phyloP scores from a whole-genome alignment of 768 basidiomycete species.

The Hericium coralloides region DNA sequence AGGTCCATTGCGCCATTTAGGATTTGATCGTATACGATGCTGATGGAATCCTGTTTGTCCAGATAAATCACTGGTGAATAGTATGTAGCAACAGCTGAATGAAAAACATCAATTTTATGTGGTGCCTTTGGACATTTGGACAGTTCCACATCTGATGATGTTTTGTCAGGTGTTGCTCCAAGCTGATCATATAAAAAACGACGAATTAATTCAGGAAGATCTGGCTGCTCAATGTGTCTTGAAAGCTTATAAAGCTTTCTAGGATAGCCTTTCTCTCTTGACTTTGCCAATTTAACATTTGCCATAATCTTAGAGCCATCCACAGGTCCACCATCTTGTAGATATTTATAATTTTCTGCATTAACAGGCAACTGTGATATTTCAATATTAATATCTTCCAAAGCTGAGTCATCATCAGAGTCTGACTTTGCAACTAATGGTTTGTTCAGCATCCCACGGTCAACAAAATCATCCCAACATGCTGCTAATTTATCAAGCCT shows the following conservation, averaged over 20 bases:
- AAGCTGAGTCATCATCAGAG: background rate
- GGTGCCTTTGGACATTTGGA: background rate
- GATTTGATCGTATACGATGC: slow-evolving; percentile 16
- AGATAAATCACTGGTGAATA: slow-evolving; percentile 22
- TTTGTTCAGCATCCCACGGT: background rate
- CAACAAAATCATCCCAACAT: background rate
- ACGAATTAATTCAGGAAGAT: background rate
- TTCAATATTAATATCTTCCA: background rate
- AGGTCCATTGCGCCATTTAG: slow-evolving; percentile 14
- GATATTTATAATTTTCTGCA: background rate
- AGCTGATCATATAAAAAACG: slow-evolving; percentile 12
- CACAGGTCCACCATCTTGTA: no score
- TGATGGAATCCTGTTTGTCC: slow-evolving; percentile 21
- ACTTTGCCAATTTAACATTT: background rate
- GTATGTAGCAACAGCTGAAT: slow-evolving; percentile 18
- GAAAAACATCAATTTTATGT: slow-evolving; percentile 10
- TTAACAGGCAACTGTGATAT: background rate
- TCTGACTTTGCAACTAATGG: background rate
- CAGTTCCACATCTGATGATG: background rate
- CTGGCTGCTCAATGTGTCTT: background rate
- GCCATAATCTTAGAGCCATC: background rate
- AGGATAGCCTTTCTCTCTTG: slow-evolving; percentile 4
- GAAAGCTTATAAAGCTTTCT: background rate
- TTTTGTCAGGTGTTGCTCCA: background rate
- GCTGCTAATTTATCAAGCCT: no score